Evolutionary conservation across 768 basidiomycete species (phyloP), one percentile per base, ranked within the genome.

Genomic region (Myochromella boudieri): DNA sequence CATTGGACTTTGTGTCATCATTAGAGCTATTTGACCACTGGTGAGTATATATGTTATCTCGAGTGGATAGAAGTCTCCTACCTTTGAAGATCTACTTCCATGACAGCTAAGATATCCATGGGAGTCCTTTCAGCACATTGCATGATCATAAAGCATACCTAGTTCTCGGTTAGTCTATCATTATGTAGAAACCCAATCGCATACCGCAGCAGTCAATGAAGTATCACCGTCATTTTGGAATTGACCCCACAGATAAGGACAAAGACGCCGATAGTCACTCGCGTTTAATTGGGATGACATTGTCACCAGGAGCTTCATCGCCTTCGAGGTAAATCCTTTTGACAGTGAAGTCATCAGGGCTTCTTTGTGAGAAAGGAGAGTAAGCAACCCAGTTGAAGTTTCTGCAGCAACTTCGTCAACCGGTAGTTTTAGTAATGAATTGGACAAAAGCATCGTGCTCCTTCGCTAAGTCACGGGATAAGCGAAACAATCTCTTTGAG

Each of bases 111-210:
- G 28, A 83, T 64, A n/a, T 78, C 75, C 26, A 67, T 46, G 0
- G 81, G 69, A 0, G 64, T 66, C 64, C 78, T 85, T 60, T 88
- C 87, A 0, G 82, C 84, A 53, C 79, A 84, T 61, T 86, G 84
- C 83, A 87, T 87, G 20, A 81, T 48, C 18, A 90, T 64, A 59
- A 84, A 88, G 54, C 78, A 82, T 3, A 79, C 72, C 81, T 82
- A 47, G n/a, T 21, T 49, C 41, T 46, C 6, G 33, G 18, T 22
- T 43, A 14, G 38, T 25, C 11, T 40, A 32, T 8, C 18, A 37
- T 6, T 12, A 6, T 39, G 36, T 21, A 36, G 3, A 44, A 37
- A 2, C 38, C 27, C 28, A 37, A 10, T 46, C 40, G 14, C 81
- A 44, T 48, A 86, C 87, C 24, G 82, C 71, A 46, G 73, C 68